Evolutionary conservation across 1,139 yeast species (phyloP), one percentile per base, ranked within the genome.

Genomic region (Petasospora fabianii): DNA sequence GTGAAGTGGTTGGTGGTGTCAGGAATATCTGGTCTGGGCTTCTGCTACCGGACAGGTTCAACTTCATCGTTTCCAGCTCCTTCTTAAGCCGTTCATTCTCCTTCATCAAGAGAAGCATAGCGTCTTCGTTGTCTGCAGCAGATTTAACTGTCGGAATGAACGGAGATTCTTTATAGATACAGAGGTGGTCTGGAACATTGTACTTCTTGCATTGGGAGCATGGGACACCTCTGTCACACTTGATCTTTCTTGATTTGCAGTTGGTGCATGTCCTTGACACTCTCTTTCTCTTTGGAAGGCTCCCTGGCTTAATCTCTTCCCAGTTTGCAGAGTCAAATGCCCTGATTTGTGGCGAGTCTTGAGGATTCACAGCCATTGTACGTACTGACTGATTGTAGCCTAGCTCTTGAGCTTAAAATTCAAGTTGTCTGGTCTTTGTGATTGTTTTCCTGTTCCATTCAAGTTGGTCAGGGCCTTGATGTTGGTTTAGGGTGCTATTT

Each of bases 161-260:
- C n/a, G 56, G 56, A 0, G 55, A 47, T 2, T 38, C 41, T 18
- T 50, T 54, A 36, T 54, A 54, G 13, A 54, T 42, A 34, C 59
- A 57, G 13, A 54, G 32, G 24, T 53, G 51, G 2, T 46, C 47
- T 0, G 59, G 54, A 12, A 54, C 48, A 6, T 41, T 37, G 36
- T 51, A 51, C 34, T 43, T 50, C 21, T 46, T 36, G 44, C 64
- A 60, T 2, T 58, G 46, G 6, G 55, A 35, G 24, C 63, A 60
- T 3, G 63, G 62, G 27, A 46, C 51, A 11, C 44, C 48, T 31
- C 56, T 56, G 34, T 60, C 61, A 44, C 63, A 59, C 28, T 58
- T 58, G 20, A 55, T 45, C 43, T 60, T 58, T 19, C 59, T 44
- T 6, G 51, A 20, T 8, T 57, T 50, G 42, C 64, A 58, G 17